Conservation (phyloP, 1,284 basidiomycete genomes). For the Wallemia ichthyophaga region DNA sequence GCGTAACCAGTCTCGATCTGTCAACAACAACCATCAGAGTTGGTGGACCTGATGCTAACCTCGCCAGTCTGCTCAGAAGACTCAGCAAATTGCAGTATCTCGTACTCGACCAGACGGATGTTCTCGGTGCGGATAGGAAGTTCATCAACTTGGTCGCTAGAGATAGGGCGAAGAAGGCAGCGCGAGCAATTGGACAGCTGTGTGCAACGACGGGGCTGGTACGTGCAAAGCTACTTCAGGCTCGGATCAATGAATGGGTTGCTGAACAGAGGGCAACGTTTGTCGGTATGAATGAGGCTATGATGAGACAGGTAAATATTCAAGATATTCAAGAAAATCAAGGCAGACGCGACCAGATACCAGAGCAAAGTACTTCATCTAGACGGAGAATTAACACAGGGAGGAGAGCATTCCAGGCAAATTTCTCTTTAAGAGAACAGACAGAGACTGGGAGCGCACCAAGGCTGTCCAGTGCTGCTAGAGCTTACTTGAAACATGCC, state of each 20-base stretch:
- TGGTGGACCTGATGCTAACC: conserved; percentile 9
- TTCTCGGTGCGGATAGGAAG: conserved; percentile 16
- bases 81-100: conserved; percentile 15
- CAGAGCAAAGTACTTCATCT: conserved; percentile 4
- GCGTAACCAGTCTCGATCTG: conserved; percentile 16
- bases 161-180: background rate
- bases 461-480: conserved; percentile 4
- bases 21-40: conserved; percentile 18
- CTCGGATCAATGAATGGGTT: conserved; percentile 14
- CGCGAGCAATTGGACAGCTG: conserved; percentile 10
- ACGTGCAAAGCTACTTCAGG: conserved; percentile 15
- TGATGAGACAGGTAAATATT: background rate
- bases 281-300: conserved; percentile 7
- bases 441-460: conserved; percentile 3
- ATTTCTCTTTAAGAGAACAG: conserved; percentile 14
- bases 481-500: conserved; percentile 7
- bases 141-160: conserved; percentile 14
- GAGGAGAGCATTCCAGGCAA: conserved; percentile 14
- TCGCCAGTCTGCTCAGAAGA: conserved; percentile 11
- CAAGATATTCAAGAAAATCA: conserved; percentile 1
- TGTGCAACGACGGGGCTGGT: conserved; percentile 12
- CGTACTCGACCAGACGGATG: conserved; percentile 17
- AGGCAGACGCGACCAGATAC: conserved; percentile 2
- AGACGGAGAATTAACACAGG: conserved; percentile 11
- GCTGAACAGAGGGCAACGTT: conserved; percentile 10